Evolutionary conservation across 2,329 filamentous ascomycete genomes (phyloP), one percentile per base, ranked within the genome.

Genomic region (Lasiodiplodia hormozganensis): DNA sequence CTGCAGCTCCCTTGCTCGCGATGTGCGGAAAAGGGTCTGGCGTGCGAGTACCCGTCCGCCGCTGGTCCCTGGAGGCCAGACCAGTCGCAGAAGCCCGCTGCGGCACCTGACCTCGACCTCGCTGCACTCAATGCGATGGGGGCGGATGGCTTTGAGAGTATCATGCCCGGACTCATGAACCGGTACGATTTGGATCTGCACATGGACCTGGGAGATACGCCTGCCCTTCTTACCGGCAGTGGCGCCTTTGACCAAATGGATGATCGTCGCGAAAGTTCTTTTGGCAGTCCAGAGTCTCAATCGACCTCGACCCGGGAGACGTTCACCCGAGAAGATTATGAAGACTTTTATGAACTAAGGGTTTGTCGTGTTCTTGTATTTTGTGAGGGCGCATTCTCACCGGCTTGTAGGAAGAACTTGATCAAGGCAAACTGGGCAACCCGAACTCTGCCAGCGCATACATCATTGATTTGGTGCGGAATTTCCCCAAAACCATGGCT

Each of bases 381-480:
- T n/a, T 47, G 43, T 47, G 28, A n/a, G 43, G 31, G 8, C 8
- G 21, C 49, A 52, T 52, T 23, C 49, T 52, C n/a, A 52, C 12
- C 4, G n/a, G 4, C 21, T 52, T 52, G 21, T 7, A 52, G 49
- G 49, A 52, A 52, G 49, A 52, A 25, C 49, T 52, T 25, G 49
- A 52, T 52, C 49, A 25, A 25, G 49, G 49, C 49, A 52, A 52
- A 52, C 25, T 52, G 49, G 49, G 49, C 4, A 52, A 52, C 12
- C 49, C 49, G 18, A 52, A 52, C n/a, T 52, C 49, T 4, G 49
- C 49, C 49, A 52, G 49, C n/a, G 49, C 49, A 12, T 52, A 52
- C 49, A 52, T 52, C 8, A 52, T 52, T 4, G 23, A 10, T 10
- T 2, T 52, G 49, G 49, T 52, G 21, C 49, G 49, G 8, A 52